These are phyloP conservation scores for Crinitomyces ghanaensis DNA, from an alignment of 805 yeast species.

Conservation along the genomic window DNA sequence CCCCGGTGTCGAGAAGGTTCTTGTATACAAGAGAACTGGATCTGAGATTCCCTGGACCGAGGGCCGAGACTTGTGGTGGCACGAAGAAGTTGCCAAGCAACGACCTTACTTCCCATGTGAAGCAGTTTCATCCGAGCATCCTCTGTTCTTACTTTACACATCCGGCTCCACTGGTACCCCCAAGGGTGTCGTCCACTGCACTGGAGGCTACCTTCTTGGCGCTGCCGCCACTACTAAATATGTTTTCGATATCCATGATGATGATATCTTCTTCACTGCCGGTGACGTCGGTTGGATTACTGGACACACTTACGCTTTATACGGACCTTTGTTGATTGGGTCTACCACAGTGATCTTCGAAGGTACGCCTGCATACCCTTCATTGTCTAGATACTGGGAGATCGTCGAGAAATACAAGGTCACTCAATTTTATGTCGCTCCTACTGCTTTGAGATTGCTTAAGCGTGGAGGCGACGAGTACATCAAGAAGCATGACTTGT, in stretches of 20 bases:
- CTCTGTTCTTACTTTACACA: conserved; percentile 86
- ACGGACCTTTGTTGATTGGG: conserved; percentile 84
- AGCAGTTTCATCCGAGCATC: conserved; percentile 86
- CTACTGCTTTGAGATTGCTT: conserved; percentile 84
- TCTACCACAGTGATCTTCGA: conserved; percentile 89
- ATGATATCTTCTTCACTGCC: conserved; percentile 85
- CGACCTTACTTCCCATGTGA: conserved; percentile 80
- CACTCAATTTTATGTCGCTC: conserved; percentile 90
- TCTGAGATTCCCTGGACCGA: conserved; percentile 53
- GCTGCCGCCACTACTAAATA: conserved; percentile 86
- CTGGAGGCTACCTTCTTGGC: conserved; percentile 90
- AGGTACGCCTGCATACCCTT: conserved; percentile 96
- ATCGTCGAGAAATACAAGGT: conserved; percentile 77
- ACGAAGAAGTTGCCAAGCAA: conserved; percentile 70
- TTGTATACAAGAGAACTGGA: conserved; percentile 84
- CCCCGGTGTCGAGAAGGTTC: conserved; percentile 61
- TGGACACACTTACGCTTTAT: conserved; percentile 90
- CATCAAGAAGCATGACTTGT: conserved; percentile 66
- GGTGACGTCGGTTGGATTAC: conserved; percentile 99
- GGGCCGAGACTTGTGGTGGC: conserved; percentile 93
- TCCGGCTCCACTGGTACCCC: conserved; percentile 98
- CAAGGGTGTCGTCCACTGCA: conserved; percentile 91
- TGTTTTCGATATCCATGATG: conserved; percentile 82
- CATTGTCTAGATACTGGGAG: conserved; percentile 92
- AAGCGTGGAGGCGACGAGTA: conserved; percentile 72